Conservation (phyloP, 1,284 basidiomycete species). For the Cutaneotrichosporon cavernicola region DNA sequence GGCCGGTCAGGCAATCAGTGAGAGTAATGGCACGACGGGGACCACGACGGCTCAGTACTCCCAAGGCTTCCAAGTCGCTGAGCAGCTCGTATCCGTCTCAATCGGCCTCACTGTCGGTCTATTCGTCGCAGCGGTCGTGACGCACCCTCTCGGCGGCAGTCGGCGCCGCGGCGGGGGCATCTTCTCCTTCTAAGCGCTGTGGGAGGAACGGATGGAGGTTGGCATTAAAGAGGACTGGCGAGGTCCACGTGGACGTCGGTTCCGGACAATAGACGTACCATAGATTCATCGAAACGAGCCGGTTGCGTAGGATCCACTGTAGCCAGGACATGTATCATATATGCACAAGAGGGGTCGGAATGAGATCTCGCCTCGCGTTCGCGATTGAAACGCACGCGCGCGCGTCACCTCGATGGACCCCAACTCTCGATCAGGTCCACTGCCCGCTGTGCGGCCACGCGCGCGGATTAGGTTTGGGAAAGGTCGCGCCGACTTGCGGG, state of each 20-base stretch:
- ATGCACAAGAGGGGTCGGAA: neutral
- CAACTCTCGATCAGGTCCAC: too few species aligned
- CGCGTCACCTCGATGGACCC: neutral
- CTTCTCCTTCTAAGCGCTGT: slow-evolving; percentile 48
- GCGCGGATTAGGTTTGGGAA: neutral
- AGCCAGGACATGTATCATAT: neutral
- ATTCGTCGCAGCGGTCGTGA: slow-evolving; percentile 56
- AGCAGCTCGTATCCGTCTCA: slow-evolving; percentile 54
- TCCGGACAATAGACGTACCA: neutral
- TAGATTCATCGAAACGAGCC: neutral
- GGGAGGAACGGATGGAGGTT: neutral
- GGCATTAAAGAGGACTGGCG: too few species aligned
- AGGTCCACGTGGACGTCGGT: too few species aligned
- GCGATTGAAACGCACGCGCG: neutral
- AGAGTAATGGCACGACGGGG: slow-evolving; percentile 5
- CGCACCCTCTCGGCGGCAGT: slow-evolving; percentile 56
- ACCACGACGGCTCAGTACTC: slow-evolving; percentile 54
- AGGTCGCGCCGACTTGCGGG: too few species aligned
- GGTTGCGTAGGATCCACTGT: neutral
- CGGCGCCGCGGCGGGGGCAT: slow-evolving; percentile 53
- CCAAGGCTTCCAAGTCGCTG: slow-evolving; percentile 50
- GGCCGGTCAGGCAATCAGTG: slow-evolving; percentile 7
- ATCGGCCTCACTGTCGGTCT: slow-evolving; percentile 66
- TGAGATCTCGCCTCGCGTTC: neutral
- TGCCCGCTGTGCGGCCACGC: too few species aligned